phyloP scores from a whole-genome alignment of 2,329 filamentous ascomycete genomes.

The Apiospora hydei region DNA sequence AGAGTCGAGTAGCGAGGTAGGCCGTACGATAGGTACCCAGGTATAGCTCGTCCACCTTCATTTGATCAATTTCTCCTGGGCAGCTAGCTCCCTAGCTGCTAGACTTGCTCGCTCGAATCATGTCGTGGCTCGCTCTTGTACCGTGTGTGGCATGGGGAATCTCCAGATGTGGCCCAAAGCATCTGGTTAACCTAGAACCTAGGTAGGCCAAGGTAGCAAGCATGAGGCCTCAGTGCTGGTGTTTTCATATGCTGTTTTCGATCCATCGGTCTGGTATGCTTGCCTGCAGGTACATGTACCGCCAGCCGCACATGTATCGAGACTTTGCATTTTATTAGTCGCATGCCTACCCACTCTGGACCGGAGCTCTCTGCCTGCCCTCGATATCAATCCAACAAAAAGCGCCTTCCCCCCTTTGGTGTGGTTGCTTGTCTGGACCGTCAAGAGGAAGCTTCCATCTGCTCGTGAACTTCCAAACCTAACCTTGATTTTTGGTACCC shows the following conservation, averaged over 20 bases:
- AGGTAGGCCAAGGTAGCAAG: not conserved
- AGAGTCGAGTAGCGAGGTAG: too few relatives aligned
- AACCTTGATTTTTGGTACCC: constrained; percentile 16
- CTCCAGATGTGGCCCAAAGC: constrained; percentile 6
- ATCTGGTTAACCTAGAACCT: constrained; percentile 4
- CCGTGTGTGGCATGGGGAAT: not conserved
- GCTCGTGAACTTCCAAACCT: constrained; percentile 8
- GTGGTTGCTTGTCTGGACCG: not conserved
- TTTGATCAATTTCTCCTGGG: not conserved
- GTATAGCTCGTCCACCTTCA: constrained; percentile 1
- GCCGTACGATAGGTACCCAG: not conserved
- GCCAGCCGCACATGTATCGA: not conserved
- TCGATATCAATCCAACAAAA: constrained; percentile 20
- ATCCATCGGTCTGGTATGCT: not conserved
- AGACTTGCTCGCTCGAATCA: not conserved
- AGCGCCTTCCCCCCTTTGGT: constrained; percentile 7
- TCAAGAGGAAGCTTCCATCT: constrained; percentile 18
- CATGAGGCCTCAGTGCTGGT: not conserved
- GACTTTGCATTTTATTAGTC: constrained; percentile 15
- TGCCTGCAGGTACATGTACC: constrained; percentile 15
- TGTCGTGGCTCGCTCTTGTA: constrained; percentile 4
- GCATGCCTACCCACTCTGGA: constrained; percentile 14
- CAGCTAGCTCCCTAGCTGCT: not conserved
- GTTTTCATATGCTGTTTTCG: constrained; percentile 7
- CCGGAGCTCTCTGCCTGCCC: constrained; percentile 19